A percentile compares a stretch with the other conserved stretches of the same genome.
These are phyloP conservation scores for Silene conica DNA, from an alignment of 148 eudicot genomes.

Conservation along the genomic window DNA sequence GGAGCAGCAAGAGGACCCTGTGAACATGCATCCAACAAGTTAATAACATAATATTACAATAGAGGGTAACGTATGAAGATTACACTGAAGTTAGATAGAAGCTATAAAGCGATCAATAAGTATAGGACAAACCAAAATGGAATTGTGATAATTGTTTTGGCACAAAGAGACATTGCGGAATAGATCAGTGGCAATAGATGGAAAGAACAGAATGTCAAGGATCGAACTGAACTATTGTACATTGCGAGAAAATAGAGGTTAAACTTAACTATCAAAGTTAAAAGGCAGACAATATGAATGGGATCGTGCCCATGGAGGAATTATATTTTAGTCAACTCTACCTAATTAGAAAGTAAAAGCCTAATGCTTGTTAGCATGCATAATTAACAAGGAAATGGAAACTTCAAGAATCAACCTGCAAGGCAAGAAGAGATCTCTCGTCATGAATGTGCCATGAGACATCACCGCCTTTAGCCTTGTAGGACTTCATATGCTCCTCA, in stretches of 20 bases:
- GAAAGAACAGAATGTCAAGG: background rate
- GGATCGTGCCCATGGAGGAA: background rate
- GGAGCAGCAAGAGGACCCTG: constrained; percentile 98
- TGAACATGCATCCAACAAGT: constrained; percentile 20
- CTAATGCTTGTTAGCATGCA: background rate
- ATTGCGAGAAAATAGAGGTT: too few species aligned
- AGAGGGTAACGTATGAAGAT: too few species aligned
- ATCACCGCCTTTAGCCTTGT: constrained; percentile 90
- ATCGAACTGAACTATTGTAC: background rate
- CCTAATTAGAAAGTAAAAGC: background rate
- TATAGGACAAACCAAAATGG: background rate
- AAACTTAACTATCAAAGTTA: background rate
- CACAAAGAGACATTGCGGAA: background rate
- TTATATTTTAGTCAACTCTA: background rate
- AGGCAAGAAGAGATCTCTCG: constrained; percentile 91
- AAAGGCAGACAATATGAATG: background rate
- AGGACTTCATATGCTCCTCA: constrained; percentile 91
- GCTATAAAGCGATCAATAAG: too few species aligned
- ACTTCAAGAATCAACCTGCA: constrained; percentile 52
- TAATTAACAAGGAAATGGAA: background rate
- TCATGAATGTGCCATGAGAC: constrained; percentile 98
- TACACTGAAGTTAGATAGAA: too few species aligned
- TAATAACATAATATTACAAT: too few species aligned
- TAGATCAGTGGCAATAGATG: background rate
- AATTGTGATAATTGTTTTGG: background rate